Percentiles rank a stretch among this genome's conserved stretches.
Conservation (phyloP, 441 rosid species). For the Eutrema salsugineum region DNA sequence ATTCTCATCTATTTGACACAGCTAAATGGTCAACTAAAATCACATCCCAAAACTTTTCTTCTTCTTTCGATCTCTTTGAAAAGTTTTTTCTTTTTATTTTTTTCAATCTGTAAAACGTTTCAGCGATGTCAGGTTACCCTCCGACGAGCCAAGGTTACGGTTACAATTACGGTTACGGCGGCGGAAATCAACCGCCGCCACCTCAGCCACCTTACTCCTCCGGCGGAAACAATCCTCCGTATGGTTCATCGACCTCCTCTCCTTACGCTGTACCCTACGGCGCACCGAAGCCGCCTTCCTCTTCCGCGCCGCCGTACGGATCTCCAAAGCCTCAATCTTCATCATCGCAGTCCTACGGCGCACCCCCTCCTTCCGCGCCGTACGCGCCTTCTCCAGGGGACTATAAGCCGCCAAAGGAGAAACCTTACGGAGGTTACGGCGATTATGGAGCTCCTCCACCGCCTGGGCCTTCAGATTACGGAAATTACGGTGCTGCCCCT, state of each 20-base stretch:
- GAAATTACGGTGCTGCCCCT: conserved; percentile 6
- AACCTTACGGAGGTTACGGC: conserved; percentile 22
- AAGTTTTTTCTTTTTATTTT: not conserved
- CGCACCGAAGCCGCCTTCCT: conserved; percentile 7
- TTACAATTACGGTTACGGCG: conserved; percentile 21
- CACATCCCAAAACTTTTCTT: not conserved
- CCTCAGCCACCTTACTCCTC: conserved; percentile 18
- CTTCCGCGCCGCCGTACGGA: conserved; percentile 11
- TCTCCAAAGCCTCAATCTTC: not conserved
- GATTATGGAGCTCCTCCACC: not conserved
- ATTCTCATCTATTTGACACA: conserved; percentile 4
- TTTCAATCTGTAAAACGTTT: not conserved
- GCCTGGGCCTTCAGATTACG: conserved; percentile 9
- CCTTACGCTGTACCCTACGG: conserved; percentile 18
- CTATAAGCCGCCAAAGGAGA: conserved; percentile 25
- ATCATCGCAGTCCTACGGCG: conserved; percentile 1
- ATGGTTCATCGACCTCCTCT: conserved; percentile 11
- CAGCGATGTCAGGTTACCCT: conserved; percentile 17
- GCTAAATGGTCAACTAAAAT: conserved; percentile 10
- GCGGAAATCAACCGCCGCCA: conserved; percentile 16
- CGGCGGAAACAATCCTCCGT: conserved; percentile 15
- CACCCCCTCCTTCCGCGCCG: conserved; percentile 24
- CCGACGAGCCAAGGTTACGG: conserved; percentile 22
- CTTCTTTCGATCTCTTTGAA: not conserved
- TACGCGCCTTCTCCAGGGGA: conserved; percentile 25